Evolutionary conservation across 805 yeast species (phyloP), one percentile per base, ranked within the genome.

Genomic region (Lachancea sp.): DNA sequence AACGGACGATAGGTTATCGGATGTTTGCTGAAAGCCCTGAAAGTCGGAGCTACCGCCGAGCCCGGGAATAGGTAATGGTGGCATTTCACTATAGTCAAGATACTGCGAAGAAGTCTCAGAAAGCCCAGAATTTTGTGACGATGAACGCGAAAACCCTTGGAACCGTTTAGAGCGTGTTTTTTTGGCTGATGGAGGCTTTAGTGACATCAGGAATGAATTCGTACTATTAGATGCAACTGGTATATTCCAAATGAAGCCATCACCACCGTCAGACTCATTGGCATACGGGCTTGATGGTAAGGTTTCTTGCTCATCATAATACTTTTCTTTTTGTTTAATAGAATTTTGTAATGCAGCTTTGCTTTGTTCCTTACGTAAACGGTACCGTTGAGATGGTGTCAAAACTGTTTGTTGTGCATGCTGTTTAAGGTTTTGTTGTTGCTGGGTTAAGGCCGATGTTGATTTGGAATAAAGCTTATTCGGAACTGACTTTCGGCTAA

Each of bases 61-160:
- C 4, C 77, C 77, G 3, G 77, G 77, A 8, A 75, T 52, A 9
- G 78, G 78, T 13, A 72, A 64, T 37, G 74, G 68, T n/a, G 74
- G 72, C 56, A 67, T 58, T 12, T 61, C 56, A 15, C 43, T 36
- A 15, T 47, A 51, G 41, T 58, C 59, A 16, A 55, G 43, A 5
- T 45, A 47, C 11, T 66, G 47, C 3, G 61, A 46, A 4, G 65
- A 60, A 1, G 67, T 53, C 4, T 53, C 33, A 21, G 38, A 34
- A 9, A 16, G 25, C 8, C 12, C 34, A 12, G 33, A 30, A 20
- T 26, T 41, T 30, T 34, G 38, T 3, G 43, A 40, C 2, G 39
- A 29, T 8, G 43, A 40, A 21, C 40, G 29, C 9, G 40, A 33
- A 29, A 44, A 22, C 8, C 34, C 36, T 22, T 16, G n/a, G 11